These are phyloP conservation scores for Wickerhamomyces subpelliculosus DNA, from an alignment of 805 yeast genomes.

Conservation along the genomic window DNA sequence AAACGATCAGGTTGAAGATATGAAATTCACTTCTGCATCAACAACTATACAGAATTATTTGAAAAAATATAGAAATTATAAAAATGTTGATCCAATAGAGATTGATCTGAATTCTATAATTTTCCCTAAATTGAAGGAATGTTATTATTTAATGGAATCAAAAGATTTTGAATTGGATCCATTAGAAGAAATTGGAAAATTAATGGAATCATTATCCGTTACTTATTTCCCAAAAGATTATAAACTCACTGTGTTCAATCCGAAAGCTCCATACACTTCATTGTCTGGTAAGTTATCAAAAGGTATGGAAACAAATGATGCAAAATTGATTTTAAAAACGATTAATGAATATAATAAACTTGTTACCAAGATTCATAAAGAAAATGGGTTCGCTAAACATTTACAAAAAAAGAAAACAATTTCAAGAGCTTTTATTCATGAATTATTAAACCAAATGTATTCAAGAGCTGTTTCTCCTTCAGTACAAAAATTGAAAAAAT, in stretches of 20 bases:
- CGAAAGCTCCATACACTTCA: constrained; percentile 28
- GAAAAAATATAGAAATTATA: constrained; percentile 22
- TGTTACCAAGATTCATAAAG: constrained; percentile 28
- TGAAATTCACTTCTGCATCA: constrained; percentile 17
- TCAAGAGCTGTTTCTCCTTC: constrained; percentile 74
- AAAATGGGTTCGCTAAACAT: constrained; percentile 24
- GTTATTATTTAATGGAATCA: constrained; percentile 41
- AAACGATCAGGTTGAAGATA: constrained; percentile 6
- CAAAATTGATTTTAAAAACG: constrained; percentile 20
- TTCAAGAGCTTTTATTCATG: constrained; percentile 49
- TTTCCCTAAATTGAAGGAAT: constrained; percentile 43
- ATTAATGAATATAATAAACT: constrained; percentile 39
- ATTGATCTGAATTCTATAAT: constrained; percentile 24
- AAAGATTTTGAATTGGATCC: constrained; percentile 57
- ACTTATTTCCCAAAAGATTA: constrained; percentile 34
- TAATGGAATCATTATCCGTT: constrained; percentile 36
- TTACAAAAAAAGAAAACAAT: constrained; percentile 24
- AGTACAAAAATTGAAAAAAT: constrained; percentile 53
- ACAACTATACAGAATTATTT: constrained; percentile 10
- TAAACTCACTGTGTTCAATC: constrained; percentile 26
- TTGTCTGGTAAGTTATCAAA: constrained; percentile 31
- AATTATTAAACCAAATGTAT: constrained; percentile 65
- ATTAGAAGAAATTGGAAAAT: constrained; percentile 49
- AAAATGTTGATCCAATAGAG: constrained; percentile 19
- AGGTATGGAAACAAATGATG: constrained; percentile 26